Evolutionary conservation across 768 basidiomycete genomes (phyloP).

Genomic region (Rossbeevera mucosa): DNA sequence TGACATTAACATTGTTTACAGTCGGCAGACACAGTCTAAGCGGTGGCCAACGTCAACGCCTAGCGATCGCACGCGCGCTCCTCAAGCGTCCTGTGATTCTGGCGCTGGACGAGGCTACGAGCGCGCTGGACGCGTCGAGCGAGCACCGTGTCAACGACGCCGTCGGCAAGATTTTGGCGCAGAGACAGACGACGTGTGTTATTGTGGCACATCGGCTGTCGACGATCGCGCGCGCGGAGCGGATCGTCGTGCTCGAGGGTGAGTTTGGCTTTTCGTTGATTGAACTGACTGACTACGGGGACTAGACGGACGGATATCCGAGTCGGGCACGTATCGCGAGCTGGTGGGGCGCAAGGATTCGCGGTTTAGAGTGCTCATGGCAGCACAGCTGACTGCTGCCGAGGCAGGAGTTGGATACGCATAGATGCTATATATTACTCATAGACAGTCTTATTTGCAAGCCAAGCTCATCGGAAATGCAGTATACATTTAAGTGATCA

Average conservation of each 20-base stretch:
- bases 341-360: slow-evolving; percentile 70
- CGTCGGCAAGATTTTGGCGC: slow-evolving; percentile 79
- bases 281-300: neutral
- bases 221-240: slow-evolving; percentile 85
- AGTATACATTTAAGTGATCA: no score
- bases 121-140: slow-evolving; percentile 82
- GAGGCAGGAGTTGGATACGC: slow-evolving; percentile 10
- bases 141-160: slow-evolving; percentile 84
- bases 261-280: slow-evolving; percentile 6
- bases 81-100: slow-evolving; percentile 86
- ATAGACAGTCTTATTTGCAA: slow-evolving; percentile 1
- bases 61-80: slow-evolving; percentile 82
- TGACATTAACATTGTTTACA: neutral
- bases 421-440: neutral
- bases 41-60: slow-evolving; percentile 76
- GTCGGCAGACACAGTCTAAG: slow-evolving; percentile 29
- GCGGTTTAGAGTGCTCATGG: slow-evolving; percentile 84
- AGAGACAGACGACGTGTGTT: slow-evolving; percentile 77
- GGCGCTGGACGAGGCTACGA: slow-evolving; percentile 87
- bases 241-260: slow-evolving; percentile 89
- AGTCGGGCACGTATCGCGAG: slow-evolving; percentile 76
- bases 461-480: neutral
- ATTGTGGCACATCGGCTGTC: slow-evolving; percentile 89
- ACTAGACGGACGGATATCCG: slow-evolving; percentile 75
- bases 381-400: slow-evolving; percentile 71